Conservation (phyloP, 2,329 filamentous ascomycete genomes). For the Pseudonectria foliicola region DNA sequence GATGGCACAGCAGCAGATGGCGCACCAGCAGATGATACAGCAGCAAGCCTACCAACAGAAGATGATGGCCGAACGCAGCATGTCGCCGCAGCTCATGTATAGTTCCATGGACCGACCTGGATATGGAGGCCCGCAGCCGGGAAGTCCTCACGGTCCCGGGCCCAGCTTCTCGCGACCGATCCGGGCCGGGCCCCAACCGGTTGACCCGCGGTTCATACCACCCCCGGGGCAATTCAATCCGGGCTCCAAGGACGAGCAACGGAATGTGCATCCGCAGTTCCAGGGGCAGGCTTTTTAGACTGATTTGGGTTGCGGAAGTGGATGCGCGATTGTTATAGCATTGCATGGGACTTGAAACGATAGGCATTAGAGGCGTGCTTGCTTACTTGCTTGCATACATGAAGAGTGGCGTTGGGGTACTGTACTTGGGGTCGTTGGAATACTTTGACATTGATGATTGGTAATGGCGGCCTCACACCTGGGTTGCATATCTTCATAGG, state of each 20-base stretch:
- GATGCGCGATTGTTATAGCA: neutral
- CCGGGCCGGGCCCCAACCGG: constrained; percentile 21
- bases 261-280: constrained; percentile 23
- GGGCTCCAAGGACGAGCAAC: constrained; percentile 12
- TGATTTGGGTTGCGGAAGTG: neutral
- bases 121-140: constrained; percentile 18
- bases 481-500: no score
- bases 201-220: constrained; percentile 22
- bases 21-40: constrained; percentile 27
- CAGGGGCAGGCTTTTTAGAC: constrained; percentile 32
- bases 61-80: constrained; percentile 20
- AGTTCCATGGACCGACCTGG: constrained; percentile 16
- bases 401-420: no score
- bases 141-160: constrained; percentile 11
- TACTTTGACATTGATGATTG: no score
- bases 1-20: constrained; percentile 24
- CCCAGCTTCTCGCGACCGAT: constrained; percentile 28
- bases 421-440: no score
- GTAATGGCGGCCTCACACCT: no score
- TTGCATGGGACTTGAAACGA: constrained; percentile 4
- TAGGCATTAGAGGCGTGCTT: constrained; percentile 2
- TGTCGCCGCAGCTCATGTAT: constrained; percentile 19
- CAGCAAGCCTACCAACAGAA: constrained; percentile 27
- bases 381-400: neutral
- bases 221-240: constrained; percentile 25